Base-by-base conservation (phyloP, 2,329 filamentous ascomycete genomes). In the Penicillium janthinellum region DNA sequence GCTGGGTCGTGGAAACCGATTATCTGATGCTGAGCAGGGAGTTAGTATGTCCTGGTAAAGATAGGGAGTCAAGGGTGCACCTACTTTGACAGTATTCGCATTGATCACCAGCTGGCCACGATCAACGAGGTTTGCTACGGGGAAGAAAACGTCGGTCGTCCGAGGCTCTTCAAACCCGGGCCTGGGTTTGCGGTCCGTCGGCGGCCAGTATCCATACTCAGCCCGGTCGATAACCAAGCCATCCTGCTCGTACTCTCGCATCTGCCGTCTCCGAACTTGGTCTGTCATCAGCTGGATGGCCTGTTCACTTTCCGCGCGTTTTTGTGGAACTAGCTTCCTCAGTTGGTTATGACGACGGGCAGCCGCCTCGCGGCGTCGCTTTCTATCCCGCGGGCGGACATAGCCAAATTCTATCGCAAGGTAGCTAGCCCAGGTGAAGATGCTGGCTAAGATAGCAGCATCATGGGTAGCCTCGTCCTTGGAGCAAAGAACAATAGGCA, bases 1-100 rank as follows among this genome's bases (percentile, higher is more conserved):
- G 76, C 76, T 20, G 78, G 78, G 50, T 80, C 78, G 56, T 78
- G 70, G 67, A 80, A 80, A 0, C 78, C 78, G 17, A 78, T 61
- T 20, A 79, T 74, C 63, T 78, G 71, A 58, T 74, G 76, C 78
- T 79, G 59, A 14, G 3, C 10, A 6, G 11, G 38, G 42, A 54
- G 49, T 76, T 54, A 73, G 68, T 45, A 55, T 50, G 39, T 5
- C 15, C 10, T 17, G 61, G 15, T 41, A 34, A 10, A 44, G n/a
- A 56, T 5, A 20, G 28, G 7, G 28, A 14, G 14, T 22, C 4
- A 10, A 31, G 10, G 4, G 20, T 12, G 45, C 31, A 59, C 70
- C 64, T 56, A 78, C 77, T 68, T 77, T 79, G 55, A 69, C 61
- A 3, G 71, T 69, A 12, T 71, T 67, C 22, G 68, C 63, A n/a